Conservation (phyloP, 2,329 filamentous ascomycete species). For the Xylaria sp. region DNA sequence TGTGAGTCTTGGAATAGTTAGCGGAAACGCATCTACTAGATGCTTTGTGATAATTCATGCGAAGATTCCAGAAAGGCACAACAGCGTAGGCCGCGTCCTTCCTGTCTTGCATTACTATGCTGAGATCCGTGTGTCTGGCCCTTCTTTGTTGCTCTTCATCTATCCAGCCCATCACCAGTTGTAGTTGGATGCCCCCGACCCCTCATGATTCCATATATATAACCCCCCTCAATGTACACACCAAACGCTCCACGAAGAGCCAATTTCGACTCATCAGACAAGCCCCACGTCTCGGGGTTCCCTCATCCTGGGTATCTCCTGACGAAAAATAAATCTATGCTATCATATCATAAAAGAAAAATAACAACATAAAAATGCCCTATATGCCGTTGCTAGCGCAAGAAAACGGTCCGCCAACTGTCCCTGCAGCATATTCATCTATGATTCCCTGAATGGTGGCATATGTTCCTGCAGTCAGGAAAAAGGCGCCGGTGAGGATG, state of each 20-base stretch:
- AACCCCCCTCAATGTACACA: constrained; percentile 20
- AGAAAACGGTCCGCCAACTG: constrained; percentile 78
- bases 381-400: constrained; percentile 76
- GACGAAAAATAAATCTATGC: constrained; percentile 33
- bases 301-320: constrained; percentile 42
- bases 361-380: constrained; percentile 9
- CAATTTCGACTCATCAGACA: constrained; percentile 4
- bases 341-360: constrained; percentile 20
- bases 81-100: constrained; percentile 34
- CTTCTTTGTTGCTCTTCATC: constrained; percentile 9
- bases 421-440: constrained; percentile 72
- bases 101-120: constrained; percentile 47
- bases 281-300: constrained; percentile 13
- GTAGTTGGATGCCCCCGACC: neutral
- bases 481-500: constrained; percentile 80
- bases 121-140: constrained; percentile 28
- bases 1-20: neutral
- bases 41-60: constrained; percentile 40
- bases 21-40: constrained; percentile 40
- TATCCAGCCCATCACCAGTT: constrained; percentile 7
- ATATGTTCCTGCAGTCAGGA: constrained; percentile 85
- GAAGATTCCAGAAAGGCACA: constrained; percentile 39
- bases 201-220: constrained; percentile 1
- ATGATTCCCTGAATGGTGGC: constrained; percentile 79
- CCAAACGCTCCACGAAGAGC: constrained; percentile 7